Evolutionary conservation across 139 green algal species (phyloP), one percentile per base, ranked within the genome.

Genomic region (Marvania coccoides): DNA sequence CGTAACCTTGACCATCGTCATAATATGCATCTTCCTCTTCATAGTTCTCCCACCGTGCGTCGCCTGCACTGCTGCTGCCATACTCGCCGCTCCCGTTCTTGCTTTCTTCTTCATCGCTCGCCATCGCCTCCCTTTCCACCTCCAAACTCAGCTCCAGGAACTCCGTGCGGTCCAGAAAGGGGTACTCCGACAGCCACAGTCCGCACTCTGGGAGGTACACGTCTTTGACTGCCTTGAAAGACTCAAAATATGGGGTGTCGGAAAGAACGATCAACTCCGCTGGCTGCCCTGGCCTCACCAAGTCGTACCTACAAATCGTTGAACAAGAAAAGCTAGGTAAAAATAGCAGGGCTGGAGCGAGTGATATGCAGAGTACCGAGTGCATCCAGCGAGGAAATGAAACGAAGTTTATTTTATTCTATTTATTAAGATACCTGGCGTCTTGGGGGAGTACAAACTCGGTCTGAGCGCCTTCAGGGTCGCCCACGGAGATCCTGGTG

Each of bases 161-260:
- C 2, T 76, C 65, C 15, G 81, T 63, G 8, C 85, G 69, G 42
- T 89, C 81, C 1, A 88, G 37, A 63, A 86, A 90, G 0, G 88
- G 88, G 65, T 95, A 95, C 54, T 92, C 83, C 4, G 77, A 71
- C 33, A 95, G 69, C 88, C 88, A 95, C 36, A 93, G 57, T 24
- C 85, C 81, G 19, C 74, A 70, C 58, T 80, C 73, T 2, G 87
- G 88, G n/a, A 92, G 56, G 60, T 95, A 95, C 15, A 87, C 75
- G 67, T 95, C 88, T 34, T 89, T 86, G 29, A 95, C 76, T 4
- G 88, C 88, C 82, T 94, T 91, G 70, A 92, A 91, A 1, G 33
- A 45, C 7, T 56, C 55, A 54, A 94, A 94, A 4, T 15, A 45
- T 7, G 71, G 57, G 46, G 83, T 74, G 10, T 59, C 47, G 24